Base-by-base conservation (phyloP, 306 rosid genomes). In the Canavalia ensiformis region DNA sequence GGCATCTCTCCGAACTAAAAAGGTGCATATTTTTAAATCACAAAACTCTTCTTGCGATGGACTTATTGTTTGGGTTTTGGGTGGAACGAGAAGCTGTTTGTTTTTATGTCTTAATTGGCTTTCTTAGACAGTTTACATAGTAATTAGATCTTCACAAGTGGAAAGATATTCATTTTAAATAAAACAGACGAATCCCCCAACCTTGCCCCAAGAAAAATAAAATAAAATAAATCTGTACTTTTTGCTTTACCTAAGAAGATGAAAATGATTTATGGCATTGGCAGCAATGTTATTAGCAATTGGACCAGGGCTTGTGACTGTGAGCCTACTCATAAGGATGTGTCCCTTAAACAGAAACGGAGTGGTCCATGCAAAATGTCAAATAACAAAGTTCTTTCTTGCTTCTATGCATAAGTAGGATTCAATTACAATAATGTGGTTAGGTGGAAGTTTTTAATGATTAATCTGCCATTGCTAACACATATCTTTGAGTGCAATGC, bases 401-500 rank as follows among this genome's bases (percentile, higher is more conserved):
- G 63, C 82, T 79, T 46, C 18, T 39, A 29, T 59, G 56, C 42
- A 29, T 56, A n/a, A 54, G 4, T 56, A 58, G 9, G 50, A 7
- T 68, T 3, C 55, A 65, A 28, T 30, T 30, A 37, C 28, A 37
- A 47, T 31, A 25, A 5, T 30, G 31, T 25, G 7, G 77, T 34
- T 83, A 12, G 75, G 72, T 72, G 72, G 76, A 72, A 71, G 54
- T 30, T 18, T 37, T 64, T 45, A 12, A 33, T 60, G 60, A 74
- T 46, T 46, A 57, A 79, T 49, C 13, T 18, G 6, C 67, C 25
- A 77, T 42, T 47, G 70, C 34, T 51, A 65, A 25, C 44, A 60
- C 83, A 34, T 84, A 25, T 73, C 85, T 88, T 86, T 72, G 81
- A 84, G 89, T 88, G 77, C 81, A 83, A 49, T 59, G 69, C 85